phyloP scores from a whole-genome alignment of 805 yeast species.

The Candida montana region DNA sequence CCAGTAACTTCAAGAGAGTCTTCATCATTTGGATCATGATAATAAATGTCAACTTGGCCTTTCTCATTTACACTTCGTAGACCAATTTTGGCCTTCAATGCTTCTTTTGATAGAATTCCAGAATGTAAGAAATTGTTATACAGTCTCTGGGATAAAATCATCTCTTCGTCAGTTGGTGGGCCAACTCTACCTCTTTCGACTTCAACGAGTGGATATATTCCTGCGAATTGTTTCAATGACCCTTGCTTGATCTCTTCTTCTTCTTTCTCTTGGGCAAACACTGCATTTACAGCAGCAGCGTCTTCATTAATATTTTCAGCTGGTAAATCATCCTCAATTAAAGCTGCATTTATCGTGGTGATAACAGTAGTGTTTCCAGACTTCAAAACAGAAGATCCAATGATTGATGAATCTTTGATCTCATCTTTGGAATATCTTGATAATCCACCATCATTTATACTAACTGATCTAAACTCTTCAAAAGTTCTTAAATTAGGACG shows the following conservation, averaged over 20 bases:
- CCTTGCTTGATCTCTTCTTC: constrained; percentile 22
- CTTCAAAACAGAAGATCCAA: constrained; percentile 67
- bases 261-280: constrained; percentile 30
- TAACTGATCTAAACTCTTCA: constrained; percentile 63
- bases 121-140: constrained; percentile 58
- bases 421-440: constrained; percentile 33
- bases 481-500: constrained; percentile 72
- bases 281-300: constrained; percentile 27
- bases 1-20: constrained; percentile 30
- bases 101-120: constrained; percentile 42
- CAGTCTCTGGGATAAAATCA: constrained; percentile 60
- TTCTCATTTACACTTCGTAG: constrained; percentile 46
- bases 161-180: constrained; percentile 83
- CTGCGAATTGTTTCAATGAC: constrained; percentile 28
- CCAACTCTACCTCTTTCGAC: constrained; percentile 70
- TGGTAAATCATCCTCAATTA: constrained; percentile 49
- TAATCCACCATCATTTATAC: constrained; percentile 34
- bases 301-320: constrained; percentile 39
- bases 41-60: constrained; percentile 42
- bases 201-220: constrained; percentile 70
- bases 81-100: constrained; percentile 53
- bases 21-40: constrained; percentile 39
- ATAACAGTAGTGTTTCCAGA: constrained; percentile 71
- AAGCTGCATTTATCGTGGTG: constrained; percentile 65
- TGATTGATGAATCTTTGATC: constrained; percentile 29